Evolutionary conservation across 1,284 basidiomycete species (phyloP).

Genomic region (Peniophora sp.): DNA sequence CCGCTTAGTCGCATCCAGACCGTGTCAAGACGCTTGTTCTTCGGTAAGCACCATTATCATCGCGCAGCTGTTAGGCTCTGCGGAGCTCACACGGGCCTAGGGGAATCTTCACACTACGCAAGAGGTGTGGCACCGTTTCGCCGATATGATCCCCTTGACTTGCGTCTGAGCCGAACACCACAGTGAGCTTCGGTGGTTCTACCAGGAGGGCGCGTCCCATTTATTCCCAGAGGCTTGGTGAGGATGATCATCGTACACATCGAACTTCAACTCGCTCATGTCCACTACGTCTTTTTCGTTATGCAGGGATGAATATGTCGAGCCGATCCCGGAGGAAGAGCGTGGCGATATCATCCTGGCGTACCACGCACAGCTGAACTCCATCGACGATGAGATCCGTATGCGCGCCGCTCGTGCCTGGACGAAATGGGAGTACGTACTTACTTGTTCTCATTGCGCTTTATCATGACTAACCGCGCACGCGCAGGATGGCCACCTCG

Average conservation of each 20-base stretch:
- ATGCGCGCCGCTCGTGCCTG: constrained; percentile 78
- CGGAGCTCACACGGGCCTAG: constrained; percentile 23
- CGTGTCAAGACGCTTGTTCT: constrained; percentile 76
- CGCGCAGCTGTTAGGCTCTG: background rate
- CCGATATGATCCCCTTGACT: background rate
- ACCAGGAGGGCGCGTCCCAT: constrained; percentile 77
- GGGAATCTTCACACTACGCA: constrained; percentile 85
- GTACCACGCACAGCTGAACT: constrained; percentile 80
- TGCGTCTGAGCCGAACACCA: background rate
- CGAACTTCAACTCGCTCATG: background rate
- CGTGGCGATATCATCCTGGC: constrained; percentile 75
- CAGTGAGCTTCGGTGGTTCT: constrained; percentile 89
- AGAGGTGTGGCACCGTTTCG: constrained; percentile 37
- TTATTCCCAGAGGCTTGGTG: constrained; percentile 88
- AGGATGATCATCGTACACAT: constrained; percentile 6
- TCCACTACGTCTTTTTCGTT: constrained; percentile 1
- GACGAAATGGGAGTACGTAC: constrained; percentile 81
- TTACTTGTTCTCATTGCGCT: background rate
- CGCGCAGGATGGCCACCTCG: constrained; percentile 68
- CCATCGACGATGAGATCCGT: constrained; percentile 60
- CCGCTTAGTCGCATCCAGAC: constrained; percentile 64
- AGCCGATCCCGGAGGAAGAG: constrained; percentile 75
- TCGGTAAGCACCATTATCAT: constrained; percentile 39
- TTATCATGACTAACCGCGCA: constrained; percentile 2
- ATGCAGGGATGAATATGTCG: constrained; percentile 68